phyloP scores from a whole-genome alignment of 1,284 basidiomycete genomes.

The Apiotrichum montevideense region DNA sequence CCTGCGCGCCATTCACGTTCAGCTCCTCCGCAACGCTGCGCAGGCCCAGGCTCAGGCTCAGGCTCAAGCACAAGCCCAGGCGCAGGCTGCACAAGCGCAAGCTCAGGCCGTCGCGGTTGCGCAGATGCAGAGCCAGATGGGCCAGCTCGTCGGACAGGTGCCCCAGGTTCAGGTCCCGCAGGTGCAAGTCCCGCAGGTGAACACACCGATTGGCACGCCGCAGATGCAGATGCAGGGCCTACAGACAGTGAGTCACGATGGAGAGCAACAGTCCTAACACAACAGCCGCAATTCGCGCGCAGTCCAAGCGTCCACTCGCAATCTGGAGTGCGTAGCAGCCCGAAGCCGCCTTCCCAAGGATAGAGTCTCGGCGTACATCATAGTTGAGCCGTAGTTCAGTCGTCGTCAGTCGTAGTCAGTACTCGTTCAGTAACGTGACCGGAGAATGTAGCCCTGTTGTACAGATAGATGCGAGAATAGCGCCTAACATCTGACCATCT shows the following conservation, averaged over 20 bases:
- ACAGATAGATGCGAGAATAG: too few species aligned
- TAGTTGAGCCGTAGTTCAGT: too few species aligned
- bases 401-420: too few species aligned
- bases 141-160: neutral
- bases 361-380: neutral
- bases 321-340: slow-evolving; percentile 7
- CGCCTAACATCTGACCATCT: too few species aligned
- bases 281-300: slow-evolving; percentile 8
- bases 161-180: neutral
- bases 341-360: slow-evolving; percentile 9
- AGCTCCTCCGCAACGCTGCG: slow-evolving; percentile 23
- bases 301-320: slow-evolving; percentile 14
- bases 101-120: slow-evolving; percentile 3
- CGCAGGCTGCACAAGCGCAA: slow-evolving; percentile 5
- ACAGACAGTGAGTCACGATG: slow-evolving; percentile 5
- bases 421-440: too few species aligned
- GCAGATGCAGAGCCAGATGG: slow-evolving; percentile 4
- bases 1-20: slow-evolving; percentile 22
- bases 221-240: slow-evolving; percentile 12
- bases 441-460: too few species aligned
- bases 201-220: slow-evolving; percentile 7
- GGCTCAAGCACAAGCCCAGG: slow-evolving; percentile 5
- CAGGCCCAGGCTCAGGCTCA: neutral
- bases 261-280: neutral
- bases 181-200: slow-evolving; percentile 2